Evolutionary conservation across 106 monocot species (phyloP).

Genomic region (Chionographis japonica): DNA sequence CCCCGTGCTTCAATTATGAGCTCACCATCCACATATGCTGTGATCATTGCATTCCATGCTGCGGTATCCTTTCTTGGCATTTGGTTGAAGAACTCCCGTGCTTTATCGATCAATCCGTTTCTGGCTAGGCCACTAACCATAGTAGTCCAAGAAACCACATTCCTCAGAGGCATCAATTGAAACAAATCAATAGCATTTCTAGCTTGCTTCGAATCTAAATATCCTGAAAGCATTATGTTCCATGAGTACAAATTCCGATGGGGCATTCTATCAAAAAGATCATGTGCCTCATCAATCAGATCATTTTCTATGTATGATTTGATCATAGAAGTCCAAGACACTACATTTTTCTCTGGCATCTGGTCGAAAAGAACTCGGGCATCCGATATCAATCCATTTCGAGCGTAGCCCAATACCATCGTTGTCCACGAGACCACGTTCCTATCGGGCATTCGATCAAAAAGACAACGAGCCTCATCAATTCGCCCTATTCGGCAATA

Average conservation of each 20-base stretch:
- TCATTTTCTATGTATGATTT: constrained; percentile 26
- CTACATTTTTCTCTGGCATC: constrained; percentile 43
- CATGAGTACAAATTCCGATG: constrained; percentile 36
- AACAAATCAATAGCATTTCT: constrained; percentile 22
- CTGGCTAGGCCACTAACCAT: constrained; percentile 37
- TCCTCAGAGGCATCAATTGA: constrained; percentile 25
- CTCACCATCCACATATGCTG: constrained; percentile 20
- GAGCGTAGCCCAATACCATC: constrained; percentile 37
- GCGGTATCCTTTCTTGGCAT: constrained; percentile 39
- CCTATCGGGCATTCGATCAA: constrained; percentile 33
- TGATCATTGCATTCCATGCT: constrained; percentile 53
- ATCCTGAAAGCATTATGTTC: constrained; percentile 48
- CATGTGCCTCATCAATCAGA: constrained; percentile 9
- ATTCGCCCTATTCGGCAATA: constrained; percentile 17
- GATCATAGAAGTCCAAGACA: constrained; percentile 52
- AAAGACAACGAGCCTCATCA: constrained; percentile 15
- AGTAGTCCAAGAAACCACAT: constrained; percentile 35
- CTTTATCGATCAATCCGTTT: constrained; percentile 20
- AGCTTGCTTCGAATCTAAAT: constrained; percentile 2
- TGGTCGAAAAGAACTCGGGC: constrained; percentile 30
- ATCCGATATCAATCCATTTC: constrained; percentile 20
- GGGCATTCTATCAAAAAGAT: constrained; percentile 37
- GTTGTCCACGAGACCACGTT: constrained; percentile 41
- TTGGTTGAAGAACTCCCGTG: constrained; percentile 27
- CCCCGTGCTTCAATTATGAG: constrained; percentile 13